Base-by-base conservation (phyloP, 805 yeast species). In the Kodamaea leandrae region DNA sequence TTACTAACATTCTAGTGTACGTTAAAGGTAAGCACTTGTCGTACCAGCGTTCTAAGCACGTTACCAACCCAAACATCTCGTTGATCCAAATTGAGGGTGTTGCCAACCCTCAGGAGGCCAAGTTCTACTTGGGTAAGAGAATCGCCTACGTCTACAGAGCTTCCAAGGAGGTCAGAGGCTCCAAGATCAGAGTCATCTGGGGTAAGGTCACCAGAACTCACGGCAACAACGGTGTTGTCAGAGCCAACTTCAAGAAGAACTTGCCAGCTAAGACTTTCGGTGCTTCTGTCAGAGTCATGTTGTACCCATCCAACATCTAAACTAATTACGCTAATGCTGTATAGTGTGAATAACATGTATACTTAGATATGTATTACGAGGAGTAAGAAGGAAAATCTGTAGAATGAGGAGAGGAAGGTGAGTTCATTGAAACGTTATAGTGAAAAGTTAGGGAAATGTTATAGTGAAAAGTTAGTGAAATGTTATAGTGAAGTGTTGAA, bases 11-110 rank as follows among this genome's bases (percentile, higher is more conserved):
- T 52, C 51, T 70, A 86, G 95, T 93, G 80, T 93, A 93, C 96
- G 98, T 93, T 78, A 93, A 91, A 84, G 99, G 98, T 79, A 93
- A 91, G 84, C 99, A 93, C 86, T 73, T 93, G 71, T 90, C 97
- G 65, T 93, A 91, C 95, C 98, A 93, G 83, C 95, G 99, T 81
- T 89, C 97, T 64, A 93, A 93, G 89, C 82, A 82, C 75, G 87
- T 85, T 71, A 89, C 83, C 84, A 87, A 93, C 95, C 97, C 99
- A 74, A 85, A 87, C 80, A 86, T 86, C 63, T 93, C 99, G 55
- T 82, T 93, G 74, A 78, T 93, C 73, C 86, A 93, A 81, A 84
- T 91, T 68, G 99, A 93, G 80, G 96, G 96, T 76, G 99, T 93
- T 63, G 71, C 83, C 54, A 69, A 77, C 69, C 79, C 96, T 63